phyloP scores from a whole-genome alignment of 371 early-diverging fungal species.

The Mortierella sp. region DNA sequence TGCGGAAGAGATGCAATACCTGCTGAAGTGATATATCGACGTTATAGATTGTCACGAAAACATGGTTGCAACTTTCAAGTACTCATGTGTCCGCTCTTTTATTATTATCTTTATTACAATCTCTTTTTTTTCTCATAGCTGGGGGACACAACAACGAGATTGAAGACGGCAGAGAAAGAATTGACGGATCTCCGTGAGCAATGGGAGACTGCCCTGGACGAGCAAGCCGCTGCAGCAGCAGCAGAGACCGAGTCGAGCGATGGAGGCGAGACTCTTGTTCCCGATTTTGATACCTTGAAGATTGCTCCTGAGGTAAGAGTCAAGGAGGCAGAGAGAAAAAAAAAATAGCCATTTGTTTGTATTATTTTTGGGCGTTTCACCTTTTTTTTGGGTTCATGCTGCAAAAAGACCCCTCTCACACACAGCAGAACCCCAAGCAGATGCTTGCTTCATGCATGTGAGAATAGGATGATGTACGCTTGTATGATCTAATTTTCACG shows the following conservation, averaged over 20 bases:
- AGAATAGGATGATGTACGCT: neutral
- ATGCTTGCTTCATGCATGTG: slow-evolving; percentile 4
- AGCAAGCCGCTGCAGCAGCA: neutral
- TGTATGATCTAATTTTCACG: neutral
- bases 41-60: neutral
- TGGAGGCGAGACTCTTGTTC: slow-evolving; percentile 51
- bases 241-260: slow-evolving; percentile 43
- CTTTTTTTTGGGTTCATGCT: neutral
- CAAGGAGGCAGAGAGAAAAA: neutral
- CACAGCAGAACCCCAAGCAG: neutral
- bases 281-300: slow-evolving; percentile 39
- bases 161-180: slow-evolving; percentile 39
- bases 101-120: slow-evolving; percentile 1
- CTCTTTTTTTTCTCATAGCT: slow-evolving; percentile 20
- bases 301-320: slow-evolving; percentile 28
- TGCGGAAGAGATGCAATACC: neutral
- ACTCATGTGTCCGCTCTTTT: neutral
- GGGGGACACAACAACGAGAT: slow-evolving; percentile 24
- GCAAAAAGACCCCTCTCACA: neutral
- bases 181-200: slow-evolving; percentile 24
- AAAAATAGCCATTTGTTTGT: neutral
- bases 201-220: slow-evolving; percentile 17
- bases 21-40: neutral
- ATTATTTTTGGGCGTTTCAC: slow-evolving; percentile 7
- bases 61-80: neutral